A percentile compares a stretch with the other conserved stretches of the same genome.
phyloP scores from a whole-genome alignment of 176 grass and related monocot genomes.

The Musa itinerans region DNA sequence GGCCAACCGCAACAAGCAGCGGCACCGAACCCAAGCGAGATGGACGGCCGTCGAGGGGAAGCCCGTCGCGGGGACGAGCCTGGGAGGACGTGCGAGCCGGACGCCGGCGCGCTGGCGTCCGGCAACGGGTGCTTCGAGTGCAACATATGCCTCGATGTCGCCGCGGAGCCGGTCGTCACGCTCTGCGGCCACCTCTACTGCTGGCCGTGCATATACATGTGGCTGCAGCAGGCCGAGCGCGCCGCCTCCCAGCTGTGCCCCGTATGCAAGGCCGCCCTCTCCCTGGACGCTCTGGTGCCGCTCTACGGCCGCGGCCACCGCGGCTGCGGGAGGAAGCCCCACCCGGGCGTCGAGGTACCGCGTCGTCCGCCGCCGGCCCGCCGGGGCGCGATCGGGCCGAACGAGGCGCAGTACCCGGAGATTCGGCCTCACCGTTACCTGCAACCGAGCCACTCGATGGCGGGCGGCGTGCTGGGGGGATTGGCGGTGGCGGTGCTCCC shows the following conservation, averaged over 20 bases:
- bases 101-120: neutral
- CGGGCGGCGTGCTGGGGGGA: constrained; percentile 27
- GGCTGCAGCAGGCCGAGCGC: constrained; percentile 33
- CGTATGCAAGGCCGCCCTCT: constrained; percentile 65
- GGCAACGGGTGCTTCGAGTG: constrained; percentile 40
- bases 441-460: neutral
- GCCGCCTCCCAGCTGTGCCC: constrained; percentile 35
- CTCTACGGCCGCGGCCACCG: constrained; percentile 62
- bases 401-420: neutral
- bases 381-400: neutral
- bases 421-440: neutral
- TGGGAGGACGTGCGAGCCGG: neutral
- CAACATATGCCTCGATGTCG: constrained; percentile 86
- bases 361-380: neutral
- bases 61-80: neutral
- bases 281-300: constrained; percentile 52
- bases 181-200: constrained; percentile 94
- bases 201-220: constrained; percentile 92
- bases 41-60: too few species aligned
- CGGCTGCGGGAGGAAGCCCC: constrained; percentile 18
- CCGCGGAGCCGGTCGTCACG: constrained; percentile 73
- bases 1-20: too few species aligned
- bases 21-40: too few species aligned
- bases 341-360: neutral
- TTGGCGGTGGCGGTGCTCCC: constrained; percentile 25